Conservation (phyloP, 2,329 filamentous ascomycete species). For the Periconia sp. region DNA sequence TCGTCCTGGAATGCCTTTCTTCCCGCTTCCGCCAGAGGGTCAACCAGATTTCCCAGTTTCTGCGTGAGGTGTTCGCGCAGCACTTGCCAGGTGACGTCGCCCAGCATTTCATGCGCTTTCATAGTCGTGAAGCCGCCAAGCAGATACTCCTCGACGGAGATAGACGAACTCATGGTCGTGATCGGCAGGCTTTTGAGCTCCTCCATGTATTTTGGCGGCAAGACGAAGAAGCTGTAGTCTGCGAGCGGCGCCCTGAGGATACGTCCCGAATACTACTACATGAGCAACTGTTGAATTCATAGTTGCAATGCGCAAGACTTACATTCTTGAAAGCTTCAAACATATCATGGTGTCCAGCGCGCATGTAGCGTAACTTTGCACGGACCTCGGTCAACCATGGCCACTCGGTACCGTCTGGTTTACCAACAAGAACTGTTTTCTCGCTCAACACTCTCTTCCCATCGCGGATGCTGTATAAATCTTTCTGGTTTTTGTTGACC, state of each 20-base stretch:
- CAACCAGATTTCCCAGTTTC: constrained; percentile 2
- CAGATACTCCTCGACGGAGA: constrained; percentile 9
- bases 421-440: constrained; percentile 1
- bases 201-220: constrained; percentile 24
- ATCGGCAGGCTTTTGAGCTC: constrained; percentile 20
- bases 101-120: neutral
- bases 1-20: constrained; percentile 1
- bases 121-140: constrained; percentile 4
- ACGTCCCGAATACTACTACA: neutral
- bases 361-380: constrained; percentile 3
- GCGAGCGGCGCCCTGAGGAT: constrained; percentile 2
- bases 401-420: neutral
- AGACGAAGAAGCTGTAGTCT: constrained; percentile 8
- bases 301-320: neutral
- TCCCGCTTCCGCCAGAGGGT: neutral
- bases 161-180: constrained; percentile 1
- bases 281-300: neutral
- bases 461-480: neutral
- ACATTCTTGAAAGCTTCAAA: constrained; percentile 5
- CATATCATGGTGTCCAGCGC: constrained; percentile 1
- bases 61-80: constrained; percentile 4
- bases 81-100: constrained; percentile 4
- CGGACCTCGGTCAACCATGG: neutral
- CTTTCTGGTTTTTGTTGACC: neutral
- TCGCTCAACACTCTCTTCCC: neutral